These are phyloP conservation scores for Penicillium egyptiacum DNA, from an alignment of 495 filamentous ascomycete genomes.

Conservation along the genomic window DNA sequence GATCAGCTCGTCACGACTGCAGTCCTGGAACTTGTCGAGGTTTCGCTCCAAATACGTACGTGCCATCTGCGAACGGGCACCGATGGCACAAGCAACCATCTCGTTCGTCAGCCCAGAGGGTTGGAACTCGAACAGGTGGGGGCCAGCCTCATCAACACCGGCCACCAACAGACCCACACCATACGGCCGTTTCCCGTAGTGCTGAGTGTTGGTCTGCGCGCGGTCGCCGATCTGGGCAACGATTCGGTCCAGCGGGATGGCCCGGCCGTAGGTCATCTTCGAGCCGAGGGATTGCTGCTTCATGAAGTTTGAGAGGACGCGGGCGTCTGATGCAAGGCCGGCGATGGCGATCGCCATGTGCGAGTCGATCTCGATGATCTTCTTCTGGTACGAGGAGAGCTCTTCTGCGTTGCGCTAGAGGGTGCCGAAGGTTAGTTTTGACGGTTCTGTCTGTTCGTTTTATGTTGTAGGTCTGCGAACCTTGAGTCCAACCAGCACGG, in stretches of 20 bases:
- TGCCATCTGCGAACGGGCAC: slow-evolving; percentile 94
- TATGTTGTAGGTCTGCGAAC: slow-evolving; percentile 47
- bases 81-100: slow-evolving; percentile 94
- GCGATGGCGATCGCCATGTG: slow-evolving; percentile 96
- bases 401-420: slow-evolving; percentile 96
- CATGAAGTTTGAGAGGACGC: slow-evolving; percentile 99
- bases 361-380: slow-evolving; percentile 93
- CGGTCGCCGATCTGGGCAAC: slow-evolving; percentile 90
- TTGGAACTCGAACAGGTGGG: slow-evolving; percentile 98
- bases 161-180: slow-evolving; percentile 92
- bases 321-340: slow-evolving; percentile 95
- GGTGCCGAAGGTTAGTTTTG: slow-evolving; percentile 10
- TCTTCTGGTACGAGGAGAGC: slow-evolving; percentile 99
- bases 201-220: slow-evolving; percentile 96
- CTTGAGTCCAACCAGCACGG: slow-evolving; percentile 94
- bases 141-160: slow-evolving; percentile 87
- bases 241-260: slow-evolving; percentile 83
- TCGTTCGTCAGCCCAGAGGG: slow-evolving; percentile 93
- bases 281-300: slow-evolving; percentile 96
- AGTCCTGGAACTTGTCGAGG: slow-evolving; percentile 73
- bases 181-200: slow-evolving; percentile 95
- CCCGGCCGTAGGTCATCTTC: slow-evolving; percentile 90
- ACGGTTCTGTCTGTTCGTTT: neutral
- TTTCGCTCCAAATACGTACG: slow-evolving; percentile 93
- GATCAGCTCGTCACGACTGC: slow-evolving; percentile 79